These are phyloP conservation scores for Endotrypanum monterogeii DNA, from an alignment of 208 protist genomes.

Conservation along the genomic window DNA sequence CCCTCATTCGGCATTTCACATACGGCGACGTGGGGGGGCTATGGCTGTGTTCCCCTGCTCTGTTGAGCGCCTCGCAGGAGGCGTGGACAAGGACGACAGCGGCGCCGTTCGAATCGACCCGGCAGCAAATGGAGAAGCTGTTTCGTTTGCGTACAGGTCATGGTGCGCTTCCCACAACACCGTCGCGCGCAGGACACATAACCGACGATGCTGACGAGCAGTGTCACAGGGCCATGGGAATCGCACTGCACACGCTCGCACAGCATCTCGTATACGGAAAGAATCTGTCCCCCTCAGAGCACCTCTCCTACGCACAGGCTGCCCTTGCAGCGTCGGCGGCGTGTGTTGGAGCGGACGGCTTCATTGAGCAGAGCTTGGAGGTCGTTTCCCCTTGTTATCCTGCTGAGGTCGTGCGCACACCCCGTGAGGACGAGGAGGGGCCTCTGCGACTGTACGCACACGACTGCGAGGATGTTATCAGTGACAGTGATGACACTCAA, in stretches of 20 bases:
- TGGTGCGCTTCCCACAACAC: background rate
- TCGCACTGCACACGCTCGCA: conserved; percentile 38
- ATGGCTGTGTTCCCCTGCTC: conserved; percentile 27
- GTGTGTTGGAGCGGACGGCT: background rate
- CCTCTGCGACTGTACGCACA: conserved; percentile 2
- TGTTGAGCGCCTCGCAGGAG: conserved; percentile 11
- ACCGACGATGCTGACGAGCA: conserved; percentile 1
- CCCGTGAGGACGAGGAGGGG: background rate
- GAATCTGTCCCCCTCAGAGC: conserved; percentile 32
- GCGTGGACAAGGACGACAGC: conserved; percentile 6
- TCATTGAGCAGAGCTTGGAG: background rate
- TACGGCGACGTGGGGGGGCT: conserved; percentile 60
- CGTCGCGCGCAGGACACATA: background rate
- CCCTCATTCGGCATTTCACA: conserved; percentile 38
- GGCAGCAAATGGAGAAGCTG: conserved; percentile 12
- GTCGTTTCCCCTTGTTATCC: background rate
- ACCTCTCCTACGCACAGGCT: conserved; percentile 56
- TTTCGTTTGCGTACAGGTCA: conserved; percentile 10
- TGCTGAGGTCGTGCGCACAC: background rate
- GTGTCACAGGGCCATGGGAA: conserved; percentile 18
- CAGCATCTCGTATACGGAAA: conserved; percentile 64
- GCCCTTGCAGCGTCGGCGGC: background rate
- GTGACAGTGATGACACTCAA: background rate
- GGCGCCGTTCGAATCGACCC: background rate
- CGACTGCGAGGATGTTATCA: background rate